Evolutionary conservation across 2,329 filamentous ascomycete genomes (phyloP), one percentile per base, ranked within the genome.

Genomic region (Colletotrichum filicis): DNA sequence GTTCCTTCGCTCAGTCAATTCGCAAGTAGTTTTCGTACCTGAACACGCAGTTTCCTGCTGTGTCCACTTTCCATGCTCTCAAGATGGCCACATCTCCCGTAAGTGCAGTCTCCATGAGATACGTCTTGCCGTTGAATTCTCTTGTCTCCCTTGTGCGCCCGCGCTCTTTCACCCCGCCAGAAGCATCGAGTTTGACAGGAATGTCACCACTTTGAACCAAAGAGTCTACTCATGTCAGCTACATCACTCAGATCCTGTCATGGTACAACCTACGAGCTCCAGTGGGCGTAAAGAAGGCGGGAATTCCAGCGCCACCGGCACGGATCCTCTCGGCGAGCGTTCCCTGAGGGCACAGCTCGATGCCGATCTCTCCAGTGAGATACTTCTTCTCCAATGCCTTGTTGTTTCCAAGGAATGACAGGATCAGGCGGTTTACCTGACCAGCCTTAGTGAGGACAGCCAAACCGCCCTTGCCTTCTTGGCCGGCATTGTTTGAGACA

Each of bases 401-500:
- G 82, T 95, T 96, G 75, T 92, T 91, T 9, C 94, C 94, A 12
- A 96, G 88, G 75, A 93, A 95, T 5, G 92, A 94, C 26, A 94
- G 86, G 73, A 95, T 91, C 80, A 95, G 89, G 71, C 92, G 91
- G 74, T 90, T 87, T 52, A 96, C 86, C 78, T 95, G 93, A 14
- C 93, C 92, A 0, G 91, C 89, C 67, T 91, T 88, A 0, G 93
- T 89, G 35, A 95, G 87, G 9, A 90, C 88, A 1, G 93, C 91
- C 19, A 96, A 84, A 1, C 94, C 94, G 5, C 91, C 89, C 64
- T 88, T 90, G 32, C 91, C 90, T 52, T 92, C 90, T 35, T 91
- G 87, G 30, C 94, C 94, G 8, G 93, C 93, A 79, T 96, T 96
- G 80, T 96, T 96, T 63, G 93, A 95, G 2, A 95, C 92, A 24